Evolutionary conservation across 768 basidiomycete genomes (phyloP).

Genomic region (Russula lepida): DNA sequence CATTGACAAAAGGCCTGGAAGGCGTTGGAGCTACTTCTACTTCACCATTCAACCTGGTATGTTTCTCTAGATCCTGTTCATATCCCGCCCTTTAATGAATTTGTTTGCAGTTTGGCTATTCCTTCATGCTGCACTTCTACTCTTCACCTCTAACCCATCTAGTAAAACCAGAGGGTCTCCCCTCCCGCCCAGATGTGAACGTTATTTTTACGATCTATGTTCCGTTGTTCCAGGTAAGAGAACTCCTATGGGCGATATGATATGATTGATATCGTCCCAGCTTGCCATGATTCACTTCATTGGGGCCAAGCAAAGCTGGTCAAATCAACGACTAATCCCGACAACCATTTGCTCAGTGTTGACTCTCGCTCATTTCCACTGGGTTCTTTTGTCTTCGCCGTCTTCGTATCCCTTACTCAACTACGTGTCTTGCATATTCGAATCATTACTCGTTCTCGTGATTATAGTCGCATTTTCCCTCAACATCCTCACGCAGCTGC

Average conservation of each 20-base stretch:
- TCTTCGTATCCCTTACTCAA: constrained; percentile 60
- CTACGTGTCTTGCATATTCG: constrained; percentile 66
- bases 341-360: constrained; percentile 53
- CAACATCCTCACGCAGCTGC: constrained; percentile 56
- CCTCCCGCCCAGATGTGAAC: constrained; percentile 64
- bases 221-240: constrained; percentile 59
- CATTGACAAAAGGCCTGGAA: constrained; percentile 59
- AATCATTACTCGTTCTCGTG: constrained; percentile 49
- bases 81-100: neutral
- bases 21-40: constrained; percentile 44
- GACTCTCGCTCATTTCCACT: constrained; percentile 60
- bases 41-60: constrained; percentile 64
- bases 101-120: constrained; percentile 54
- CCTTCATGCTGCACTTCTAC: constrained; percentile 68
- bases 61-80: neutral
- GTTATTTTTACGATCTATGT: constrained; percentile 63
- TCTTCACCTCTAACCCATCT: constrained; percentile 54
- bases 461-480: constrained; percentile 53
- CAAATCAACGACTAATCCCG: constrained; percentile 61
- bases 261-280: constrained; percentile 27
- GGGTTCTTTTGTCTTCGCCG: constrained; percentile 42
- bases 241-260: neutral
- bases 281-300: constrained; percentile 57
- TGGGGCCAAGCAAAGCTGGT: constrained; percentile 54
- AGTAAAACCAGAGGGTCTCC: constrained; percentile 35